Percentiles rank a stretch among this genome's conserved stretches.
Conservation (phyloP, 352 stramenopile species). For the Globisporangium lucens region DNA sequence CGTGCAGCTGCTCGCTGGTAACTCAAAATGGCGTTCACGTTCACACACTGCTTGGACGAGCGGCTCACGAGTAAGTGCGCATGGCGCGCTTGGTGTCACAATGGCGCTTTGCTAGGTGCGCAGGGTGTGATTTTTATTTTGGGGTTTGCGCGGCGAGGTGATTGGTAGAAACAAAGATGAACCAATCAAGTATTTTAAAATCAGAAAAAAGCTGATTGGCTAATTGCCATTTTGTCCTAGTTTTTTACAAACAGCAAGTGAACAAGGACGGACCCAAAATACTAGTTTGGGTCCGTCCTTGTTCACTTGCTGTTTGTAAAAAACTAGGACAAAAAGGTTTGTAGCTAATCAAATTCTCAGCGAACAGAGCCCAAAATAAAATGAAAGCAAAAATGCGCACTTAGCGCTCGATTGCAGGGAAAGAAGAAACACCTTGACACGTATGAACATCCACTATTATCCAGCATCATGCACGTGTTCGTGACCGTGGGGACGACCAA, state of each 20-base stretch:
- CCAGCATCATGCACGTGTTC: constrained; percentile 50
- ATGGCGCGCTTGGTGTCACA: background rate
- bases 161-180: too few relatives aligned
- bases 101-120: background rate
- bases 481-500: constrained; percentile 94
- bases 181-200: too few relatives aligned
- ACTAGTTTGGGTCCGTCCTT: background rate
- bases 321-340: background rate
- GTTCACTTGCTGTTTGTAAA: background rate
- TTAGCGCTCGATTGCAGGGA: background rate
- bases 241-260: background rate
- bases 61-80: background rate
- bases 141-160: background rate
- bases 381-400: background rate
- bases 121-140: background rate
- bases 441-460: background rate
- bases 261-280: background rate
- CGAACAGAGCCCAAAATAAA: background rate
- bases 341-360: background rate
- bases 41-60: constrained; percentile 3
- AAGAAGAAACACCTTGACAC: background rate
- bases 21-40: background rate
- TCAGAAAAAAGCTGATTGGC: too few relatives aligned
- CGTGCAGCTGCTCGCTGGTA: background rate
- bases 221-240: too few relatives aligned